A percentile compares a stretch with the other conserved stretches of the same genome.
These are phyloP conservation scores for Pseudozyma hubeiensis DNA, from an alignment of 1,284 basidiomycete genomes.

Conservation along the genomic window DNA sequence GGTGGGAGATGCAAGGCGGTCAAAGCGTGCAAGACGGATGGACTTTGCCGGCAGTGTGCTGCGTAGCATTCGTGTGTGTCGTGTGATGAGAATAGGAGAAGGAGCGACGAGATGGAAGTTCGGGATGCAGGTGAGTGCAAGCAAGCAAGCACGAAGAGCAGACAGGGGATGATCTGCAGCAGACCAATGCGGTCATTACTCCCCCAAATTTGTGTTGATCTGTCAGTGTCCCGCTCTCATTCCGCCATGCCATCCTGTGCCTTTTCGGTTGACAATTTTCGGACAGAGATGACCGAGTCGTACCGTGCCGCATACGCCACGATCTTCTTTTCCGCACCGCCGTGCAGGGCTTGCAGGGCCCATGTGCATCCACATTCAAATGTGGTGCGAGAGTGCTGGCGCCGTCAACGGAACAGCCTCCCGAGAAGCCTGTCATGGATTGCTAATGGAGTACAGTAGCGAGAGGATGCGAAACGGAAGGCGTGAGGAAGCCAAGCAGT, in stretches of 20 bases:
- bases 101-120: neutral
- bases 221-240: no score
- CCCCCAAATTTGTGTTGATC: no score
- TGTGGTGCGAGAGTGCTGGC: no score
- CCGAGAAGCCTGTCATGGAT: no score
- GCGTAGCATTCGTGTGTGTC: constrained; percentile 26
- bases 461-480: no score
- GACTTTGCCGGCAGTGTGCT: constrained; percentile 17
- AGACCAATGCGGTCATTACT: neutral
- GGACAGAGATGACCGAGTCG: neutral
- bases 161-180: constrained; percentile 7
- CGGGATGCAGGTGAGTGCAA: neutral
- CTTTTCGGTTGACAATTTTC: neutral
- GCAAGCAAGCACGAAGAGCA: neutral
- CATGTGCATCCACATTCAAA: no score
- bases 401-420: no score
- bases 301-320: no score
- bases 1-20: constrained; percentile 16
- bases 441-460: no score
- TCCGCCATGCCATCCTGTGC: neutral
- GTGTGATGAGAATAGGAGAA: neutral
- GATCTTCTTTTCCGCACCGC: neutral
- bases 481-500: no score
- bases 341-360: neutral
- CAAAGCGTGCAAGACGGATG: constrained; percentile 33